Evolutionary conservation across 768 basidiomycete genomes (phyloP).

Genomic region (Amanita fuliginea): DNA sequence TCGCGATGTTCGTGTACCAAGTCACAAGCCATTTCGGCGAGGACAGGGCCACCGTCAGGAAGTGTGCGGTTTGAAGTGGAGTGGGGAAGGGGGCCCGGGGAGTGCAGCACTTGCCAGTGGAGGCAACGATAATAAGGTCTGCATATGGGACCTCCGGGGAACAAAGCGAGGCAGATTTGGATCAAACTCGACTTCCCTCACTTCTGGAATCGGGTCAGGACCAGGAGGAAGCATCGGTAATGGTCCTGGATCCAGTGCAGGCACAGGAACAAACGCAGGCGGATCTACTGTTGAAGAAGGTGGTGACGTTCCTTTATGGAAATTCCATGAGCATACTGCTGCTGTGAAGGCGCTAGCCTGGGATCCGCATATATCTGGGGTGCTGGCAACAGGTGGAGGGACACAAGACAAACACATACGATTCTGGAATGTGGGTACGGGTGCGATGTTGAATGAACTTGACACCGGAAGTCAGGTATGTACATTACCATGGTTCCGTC

Average conservation of each 20-base stretch:
- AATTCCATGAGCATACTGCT: slow-evolving; percentile 93
- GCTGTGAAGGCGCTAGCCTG: slow-evolving; percentile 98
- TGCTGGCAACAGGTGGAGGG: slow-evolving; percentile 91
- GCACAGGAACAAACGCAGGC: neutral
- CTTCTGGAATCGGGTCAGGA: slow-evolving; percentile 3
- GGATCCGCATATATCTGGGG: slow-evolving; percentile 89
- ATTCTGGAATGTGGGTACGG: slow-evolving; percentile 92
- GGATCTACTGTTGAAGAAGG: slow-evolving; percentile 18
- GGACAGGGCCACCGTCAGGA: slow-evolving; percentile 81
- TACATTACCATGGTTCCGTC: slow-evolving; percentile 5
- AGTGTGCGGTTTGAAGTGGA: slow-evolving; percentile 95
- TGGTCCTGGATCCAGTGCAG: neutral
- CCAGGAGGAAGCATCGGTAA: slow-evolving; percentile 9
- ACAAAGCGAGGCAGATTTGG: slow-evolving; percentile 31
- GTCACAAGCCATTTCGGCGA: slow-evolving; percentile 52
- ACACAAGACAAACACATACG: slow-evolving; percentile 98
- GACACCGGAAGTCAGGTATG: slow-evolving; percentile 95
- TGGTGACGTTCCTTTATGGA: slow-evolving; percentile 69
- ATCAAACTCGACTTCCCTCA: slow-evolving; percentile 5
- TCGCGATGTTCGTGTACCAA: slow-evolving; percentile 77
- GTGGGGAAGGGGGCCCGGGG: slow-evolving; percentile 31
- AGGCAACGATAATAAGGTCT: slow-evolving; percentile 98
- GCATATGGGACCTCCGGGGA: slow-evolving; percentile 88
- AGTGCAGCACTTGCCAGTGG: slow-evolving; percentile 74
- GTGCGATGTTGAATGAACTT: slow-evolving; percentile 73